Conservation (phyloP, 2,329 filamentous ascomycete species). For the Botrytis elliptica region DNA sequence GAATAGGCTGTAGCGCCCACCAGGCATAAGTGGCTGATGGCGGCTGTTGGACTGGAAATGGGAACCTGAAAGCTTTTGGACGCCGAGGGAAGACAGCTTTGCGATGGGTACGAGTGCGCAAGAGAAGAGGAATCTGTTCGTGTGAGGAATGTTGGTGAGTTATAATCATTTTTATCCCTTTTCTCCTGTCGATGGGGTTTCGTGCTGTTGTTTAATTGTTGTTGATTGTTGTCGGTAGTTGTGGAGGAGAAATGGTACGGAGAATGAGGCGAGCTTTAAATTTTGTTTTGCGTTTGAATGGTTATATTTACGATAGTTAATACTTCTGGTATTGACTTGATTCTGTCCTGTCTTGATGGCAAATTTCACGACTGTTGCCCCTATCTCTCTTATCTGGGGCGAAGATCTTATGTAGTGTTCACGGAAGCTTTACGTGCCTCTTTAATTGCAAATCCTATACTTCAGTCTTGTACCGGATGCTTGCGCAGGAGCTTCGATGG, state of each 20-base stretch:
- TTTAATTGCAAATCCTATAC: background rate
- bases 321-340: background rate
- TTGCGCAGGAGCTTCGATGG: background rate
- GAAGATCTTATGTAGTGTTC: background rate
- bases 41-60: no score
- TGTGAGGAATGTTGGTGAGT: background rate
- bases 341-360: background rate
- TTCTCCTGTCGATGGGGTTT: background rate
- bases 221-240: background rate
- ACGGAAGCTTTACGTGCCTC: background rate
- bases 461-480: background rate
- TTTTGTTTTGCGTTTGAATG: background rate
- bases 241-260: no score
- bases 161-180: background rate
- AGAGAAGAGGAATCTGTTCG: background rate
- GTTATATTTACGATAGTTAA: background rate
- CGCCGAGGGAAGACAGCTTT: background rate
- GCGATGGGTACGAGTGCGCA: background rate
- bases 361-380: background rate
- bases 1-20: background rate
- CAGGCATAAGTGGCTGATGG: accelerated
- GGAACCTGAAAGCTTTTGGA: background rate
- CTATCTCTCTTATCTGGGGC: background rate
- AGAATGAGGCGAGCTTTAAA: background rate
- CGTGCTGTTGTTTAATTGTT: no score